Conservation (phyloP, 2,329 filamentous ascomycete species). For the Camillea tinctor region DNA sequence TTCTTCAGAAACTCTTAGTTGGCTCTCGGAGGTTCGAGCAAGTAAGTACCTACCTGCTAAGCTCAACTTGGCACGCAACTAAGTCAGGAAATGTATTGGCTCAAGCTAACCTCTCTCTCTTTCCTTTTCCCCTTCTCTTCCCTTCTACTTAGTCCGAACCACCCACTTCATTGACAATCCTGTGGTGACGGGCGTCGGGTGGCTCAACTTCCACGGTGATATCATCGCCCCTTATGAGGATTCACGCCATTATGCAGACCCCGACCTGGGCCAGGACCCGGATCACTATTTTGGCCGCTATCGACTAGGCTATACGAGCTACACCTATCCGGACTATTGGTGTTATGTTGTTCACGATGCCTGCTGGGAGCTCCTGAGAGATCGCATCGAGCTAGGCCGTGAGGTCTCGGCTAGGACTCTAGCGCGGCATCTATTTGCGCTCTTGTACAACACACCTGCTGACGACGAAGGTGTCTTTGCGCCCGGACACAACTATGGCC, state of each 20-base stretch:
- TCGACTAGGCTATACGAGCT: not conserved
- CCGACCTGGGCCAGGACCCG: conserved; percentile 2
- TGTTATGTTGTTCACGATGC: conserved; percentile 21
- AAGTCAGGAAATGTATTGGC: too few species aligned
- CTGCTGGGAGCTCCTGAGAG: conserved; percentile 19
- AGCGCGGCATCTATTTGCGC: conserved; percentile 17
- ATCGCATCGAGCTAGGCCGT: too few species aligned
- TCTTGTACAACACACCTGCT: conserved; percentile 20
- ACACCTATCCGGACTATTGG: conserved; percentile 10
- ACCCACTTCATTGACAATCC: conserved; percentile 5
- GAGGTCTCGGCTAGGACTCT: not conserved
- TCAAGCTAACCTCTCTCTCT: too few species aligned
- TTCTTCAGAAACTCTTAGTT: conserved; percentile 8
- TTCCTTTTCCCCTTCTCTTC: too few species aligned
- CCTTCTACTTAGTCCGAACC: not conserved
- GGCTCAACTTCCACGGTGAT: conserved; percentile 11
- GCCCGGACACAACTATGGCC: conserved; percentile 17
- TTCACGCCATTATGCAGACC: conserved; percentile 4
- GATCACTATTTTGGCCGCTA: conserved; percentile 1
- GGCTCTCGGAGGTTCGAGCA: conserved; percentile 19
- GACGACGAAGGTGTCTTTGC: conserved; percentile 1
- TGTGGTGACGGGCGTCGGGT: conserved; percentile 20
- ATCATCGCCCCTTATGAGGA: conserved; percentile 8
- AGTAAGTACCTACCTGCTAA: conserved; percentile 7
- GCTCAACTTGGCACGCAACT: too few species aligned